These are phyloP conservation scores for Claviceps arundinis DNA, from an alignment of 2,329 filamentous ascomycete genomes.

Conservation along the genomic window DNA sequence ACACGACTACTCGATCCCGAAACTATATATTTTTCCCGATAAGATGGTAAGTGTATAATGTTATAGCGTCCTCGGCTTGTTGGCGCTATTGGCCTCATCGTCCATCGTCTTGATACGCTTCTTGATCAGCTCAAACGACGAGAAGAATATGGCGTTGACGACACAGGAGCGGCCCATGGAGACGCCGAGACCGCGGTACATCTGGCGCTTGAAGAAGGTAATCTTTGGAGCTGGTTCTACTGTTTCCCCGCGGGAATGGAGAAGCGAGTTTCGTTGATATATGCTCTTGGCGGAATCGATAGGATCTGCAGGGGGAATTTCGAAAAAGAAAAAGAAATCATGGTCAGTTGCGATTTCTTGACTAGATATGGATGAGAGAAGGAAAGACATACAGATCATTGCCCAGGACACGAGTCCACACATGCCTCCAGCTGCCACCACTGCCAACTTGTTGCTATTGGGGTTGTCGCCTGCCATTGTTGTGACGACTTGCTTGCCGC, in stretches of 20 bases:
- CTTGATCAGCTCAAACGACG: slow-evolving; percentile 74
- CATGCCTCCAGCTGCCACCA: slow-evolving; percentile 64
- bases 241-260: slow-evolving; percentile 50
- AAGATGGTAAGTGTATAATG: slow-evolving; percentile 2
- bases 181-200: slow-evolving; percentile 73
- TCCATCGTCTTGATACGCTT: slow-evolving; percentile 42
- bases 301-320: slow-evolving; percentile 30
- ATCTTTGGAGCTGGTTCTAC: slow-evolving; percentile 58
- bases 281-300: slow-evolving; percentile 77
- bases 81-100: slow-evolving; percentile 18
- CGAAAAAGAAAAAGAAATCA: neutral
- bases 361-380: neutral
- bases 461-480: slow-evolving; percentile 58
- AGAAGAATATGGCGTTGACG: slow-evolving; percentile 84
- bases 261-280: slow-evolving; percentile 70
- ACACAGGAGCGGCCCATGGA: slow-evolving; percentile 73
- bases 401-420: slow-evolving; percentile 80
- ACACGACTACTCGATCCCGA: no score
- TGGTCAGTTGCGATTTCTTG: neutral
- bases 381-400: slow-evolving; percentile 45
- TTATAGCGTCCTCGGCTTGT: slow-evolving; percentile 6
- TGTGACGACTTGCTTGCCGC: slow-evolving; percentile 67
- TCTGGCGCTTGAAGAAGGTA: slow-evolving; percentile 60
- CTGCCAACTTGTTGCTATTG: slow-evolving; percentile 66
- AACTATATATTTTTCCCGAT: no score